Conservation (phyloP, 2,329 filamentous ascomycete genomes). For the Trichoderma atroviride region DNA sequence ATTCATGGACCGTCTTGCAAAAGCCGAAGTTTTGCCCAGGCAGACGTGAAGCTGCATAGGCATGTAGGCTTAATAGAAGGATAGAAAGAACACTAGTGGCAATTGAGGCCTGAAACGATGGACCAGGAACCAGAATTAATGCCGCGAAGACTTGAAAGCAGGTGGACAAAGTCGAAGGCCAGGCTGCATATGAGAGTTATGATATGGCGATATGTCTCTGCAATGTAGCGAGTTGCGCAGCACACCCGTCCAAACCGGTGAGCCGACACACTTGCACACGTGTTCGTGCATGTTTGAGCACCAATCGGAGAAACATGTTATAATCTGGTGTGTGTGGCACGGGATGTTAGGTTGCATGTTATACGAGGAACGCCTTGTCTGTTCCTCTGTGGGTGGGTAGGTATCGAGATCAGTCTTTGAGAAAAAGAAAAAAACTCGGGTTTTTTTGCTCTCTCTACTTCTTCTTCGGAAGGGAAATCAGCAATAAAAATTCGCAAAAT, state of each 20-base stretch:
- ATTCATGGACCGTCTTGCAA: not conserved
- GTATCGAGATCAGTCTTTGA: not conserved
- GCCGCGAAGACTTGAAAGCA: not conserved
- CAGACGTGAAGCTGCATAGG: not conserved
- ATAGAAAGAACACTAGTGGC: not conserved
- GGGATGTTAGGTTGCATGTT: not conserved
- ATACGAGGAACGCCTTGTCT: not conserved
- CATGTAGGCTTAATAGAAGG: not conserved
- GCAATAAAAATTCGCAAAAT: not conserved
- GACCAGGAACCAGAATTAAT: not conserved
- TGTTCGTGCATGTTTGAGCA: not conserved
- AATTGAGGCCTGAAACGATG: constrained; percentile 10
- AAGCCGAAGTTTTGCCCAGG: constrained; percentile 13
- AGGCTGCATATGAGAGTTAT: not conserved
- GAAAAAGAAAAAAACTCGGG: too few relatives aligned
- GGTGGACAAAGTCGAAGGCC: not conserved
- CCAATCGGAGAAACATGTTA: not conserved
- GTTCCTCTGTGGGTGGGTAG: not conserved
- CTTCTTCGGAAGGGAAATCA: not conserved
- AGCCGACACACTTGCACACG: not conserved
- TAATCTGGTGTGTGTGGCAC: not conserved
- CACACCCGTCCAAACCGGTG: not conserved
- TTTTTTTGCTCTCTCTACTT: not conserved
- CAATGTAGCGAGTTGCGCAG: not conserved
- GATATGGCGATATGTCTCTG: not conserved